Conservation (phyloP, 768 basidiomycete genomes). For the Xanthoconium stramineum region DNA sequence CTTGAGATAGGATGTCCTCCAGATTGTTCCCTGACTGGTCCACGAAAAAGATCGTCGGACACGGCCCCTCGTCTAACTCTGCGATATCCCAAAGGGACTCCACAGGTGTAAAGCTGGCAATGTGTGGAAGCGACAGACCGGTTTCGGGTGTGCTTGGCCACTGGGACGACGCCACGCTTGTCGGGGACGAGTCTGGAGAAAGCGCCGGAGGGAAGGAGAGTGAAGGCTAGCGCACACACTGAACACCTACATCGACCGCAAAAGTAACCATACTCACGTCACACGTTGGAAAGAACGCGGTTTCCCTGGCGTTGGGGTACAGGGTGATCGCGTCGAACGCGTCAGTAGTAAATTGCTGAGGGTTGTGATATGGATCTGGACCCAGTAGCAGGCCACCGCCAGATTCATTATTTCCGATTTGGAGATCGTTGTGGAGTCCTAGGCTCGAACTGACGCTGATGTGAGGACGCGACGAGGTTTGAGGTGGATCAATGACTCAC, state of each 20-base stretch:
- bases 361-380: neutral
- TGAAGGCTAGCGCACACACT: conserved; percentile 4
- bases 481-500: conserved; percentile 13
- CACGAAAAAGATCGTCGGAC: neutral
- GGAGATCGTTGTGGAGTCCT: neutral
- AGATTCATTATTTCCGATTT: neutral
- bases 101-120: neutral
- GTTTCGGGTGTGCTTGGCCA: conserved; percentile 19
- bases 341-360: neutral
- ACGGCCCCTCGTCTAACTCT: neutral
- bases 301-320: neutral
- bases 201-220: conserved; percentile 9
- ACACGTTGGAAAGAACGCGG: neutral
- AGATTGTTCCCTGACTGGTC: conserved; percentile 17
- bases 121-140: neutral
- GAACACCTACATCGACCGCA: neutral
- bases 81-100: conserved; percentile 1
- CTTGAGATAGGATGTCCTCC: conserved; percentile 8
- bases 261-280: conserved; percentile 11
- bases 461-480: conserved; percentile 7
- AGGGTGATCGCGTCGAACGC: neutral
- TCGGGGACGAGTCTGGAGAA: conserved; percentile 27
- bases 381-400: conserved; percentile 16
- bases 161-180: conserved; percentile 18
- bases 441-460: conserved; percentile 2